Percentiles rank a stretch among this genome's conserved stretches.
Evolutionary conservation across 1,284 basidiomycete genomes (phyloP).

Genomic region (Pascua guehoae): DNA sequence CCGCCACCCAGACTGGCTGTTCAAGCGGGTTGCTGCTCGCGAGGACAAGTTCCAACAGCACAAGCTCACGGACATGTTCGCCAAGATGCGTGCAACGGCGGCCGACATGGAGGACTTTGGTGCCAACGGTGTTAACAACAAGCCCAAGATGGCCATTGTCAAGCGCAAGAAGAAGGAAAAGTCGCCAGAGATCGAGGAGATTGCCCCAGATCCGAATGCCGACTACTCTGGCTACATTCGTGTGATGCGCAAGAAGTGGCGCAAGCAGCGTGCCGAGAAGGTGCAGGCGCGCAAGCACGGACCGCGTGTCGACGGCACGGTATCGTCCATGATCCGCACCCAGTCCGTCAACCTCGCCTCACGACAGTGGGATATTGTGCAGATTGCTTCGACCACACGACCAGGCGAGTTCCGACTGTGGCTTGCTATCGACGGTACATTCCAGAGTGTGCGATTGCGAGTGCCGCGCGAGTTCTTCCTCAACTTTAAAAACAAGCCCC

Average conservation of each 20-base stretch:
- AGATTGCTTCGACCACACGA: constrained; percentile 72
- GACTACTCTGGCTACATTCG: constrained; percentile 79
- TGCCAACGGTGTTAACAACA: constrained; percentile 11
- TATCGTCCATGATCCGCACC: constrained; percentile 77
- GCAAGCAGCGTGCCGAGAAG: constrained; percentile 56
- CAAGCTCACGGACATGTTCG: constrained; percentile 95
- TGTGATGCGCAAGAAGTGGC: constrained; percentile 79
- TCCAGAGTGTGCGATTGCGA: constrained; percentile 74
- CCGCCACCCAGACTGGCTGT: constrained; percentile 95
- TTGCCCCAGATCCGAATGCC: constrained; percentile 57
- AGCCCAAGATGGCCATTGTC: constrained; percentile 54
- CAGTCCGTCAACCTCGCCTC: constrained; percentile 62
- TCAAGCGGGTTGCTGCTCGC: constrained; percentile 79
- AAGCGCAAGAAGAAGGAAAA: constrained; percentile 54
- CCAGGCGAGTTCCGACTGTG: constrained; percentile 86
- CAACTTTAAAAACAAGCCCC: constrained; percentile 70
- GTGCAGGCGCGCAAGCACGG: constrained; percentile 45
- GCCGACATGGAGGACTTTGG: constrained; percentile 57
- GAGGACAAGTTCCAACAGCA: constrained; percentile 98
- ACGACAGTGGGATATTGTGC: constrained; percentile 87
- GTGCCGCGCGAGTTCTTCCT: constrained; percentile 91
- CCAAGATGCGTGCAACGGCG: constrained; percentile 48
- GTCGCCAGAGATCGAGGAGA: constrained; percentile 28
- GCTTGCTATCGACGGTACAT: constrained; percentile 77
- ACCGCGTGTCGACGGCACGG: constrained; percentile 49